Evolutionary conservation across 148 eudicot genomes (phyloP).

Genomic region (Bassia scoparia): DNA sequence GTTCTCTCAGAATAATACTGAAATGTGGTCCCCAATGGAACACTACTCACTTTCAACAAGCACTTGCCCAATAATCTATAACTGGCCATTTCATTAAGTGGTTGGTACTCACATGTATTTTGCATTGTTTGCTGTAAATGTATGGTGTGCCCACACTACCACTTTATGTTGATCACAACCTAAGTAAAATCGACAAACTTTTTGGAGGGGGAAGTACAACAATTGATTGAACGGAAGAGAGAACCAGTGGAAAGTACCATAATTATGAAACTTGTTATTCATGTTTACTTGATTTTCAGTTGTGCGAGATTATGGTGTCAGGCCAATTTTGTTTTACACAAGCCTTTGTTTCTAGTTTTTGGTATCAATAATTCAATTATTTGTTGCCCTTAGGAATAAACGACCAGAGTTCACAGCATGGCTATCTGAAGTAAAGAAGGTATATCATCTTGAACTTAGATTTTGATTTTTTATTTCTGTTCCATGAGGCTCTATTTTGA

Average conservation of each 20-base stretch:
- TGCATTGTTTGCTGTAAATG: no score
- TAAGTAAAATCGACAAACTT: neutral
- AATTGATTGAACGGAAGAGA: neutral
- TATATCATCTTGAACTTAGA: slow-evolving; percentile 27
- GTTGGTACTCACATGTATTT: no score
- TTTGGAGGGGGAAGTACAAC: neutral
- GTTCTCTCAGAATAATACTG: no score
- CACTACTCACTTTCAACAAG: no score
- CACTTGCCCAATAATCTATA: no score
- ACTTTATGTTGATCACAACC: neutral
- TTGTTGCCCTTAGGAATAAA: slow-evolving; percentile 63
- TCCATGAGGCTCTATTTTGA: neutral
- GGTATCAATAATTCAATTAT: slow-evolving; percentile 1
- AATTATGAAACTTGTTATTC: neutral
- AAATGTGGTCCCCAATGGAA: no score
- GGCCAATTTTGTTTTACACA: neutral
- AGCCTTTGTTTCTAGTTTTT: neutral
- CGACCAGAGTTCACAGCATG: slow-evolving; percentile 95
- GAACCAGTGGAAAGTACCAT: neutral
- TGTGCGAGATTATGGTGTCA: neutral
- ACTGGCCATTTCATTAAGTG: no score
- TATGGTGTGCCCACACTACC: neutral
- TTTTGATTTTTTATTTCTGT: neutral
- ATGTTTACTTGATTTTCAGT: neutral
- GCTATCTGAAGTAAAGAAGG: slow-evolving; percentile 86